Conservation (phyloP, 208 protist genomes). For the Trypanosoma vivax region DNA sequence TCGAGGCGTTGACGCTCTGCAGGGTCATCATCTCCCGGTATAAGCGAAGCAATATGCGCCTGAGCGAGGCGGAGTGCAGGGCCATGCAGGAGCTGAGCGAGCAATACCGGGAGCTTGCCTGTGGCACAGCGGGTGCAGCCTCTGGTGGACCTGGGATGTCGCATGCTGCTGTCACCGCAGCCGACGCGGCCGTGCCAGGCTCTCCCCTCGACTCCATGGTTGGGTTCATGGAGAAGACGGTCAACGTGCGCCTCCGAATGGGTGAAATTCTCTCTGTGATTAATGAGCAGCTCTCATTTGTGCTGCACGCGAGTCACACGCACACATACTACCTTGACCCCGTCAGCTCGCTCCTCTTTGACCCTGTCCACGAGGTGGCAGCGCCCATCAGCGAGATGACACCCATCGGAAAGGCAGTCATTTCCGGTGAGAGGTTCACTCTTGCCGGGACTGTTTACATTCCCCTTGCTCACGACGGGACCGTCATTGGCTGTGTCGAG, state of each 20-base stretch:
- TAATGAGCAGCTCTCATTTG: too few species aligned
- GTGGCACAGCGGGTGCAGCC: too few species aligned
- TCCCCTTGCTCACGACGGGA: constrained; percentile 29
- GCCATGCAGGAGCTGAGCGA: neutral
- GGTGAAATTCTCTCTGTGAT: too few species aligned
- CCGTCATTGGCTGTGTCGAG: constrained; percentile 61
- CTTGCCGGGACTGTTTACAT: constrained; percentile 59
- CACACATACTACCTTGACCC: constrained; percentile 38
- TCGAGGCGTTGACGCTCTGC: constrained; percentile 11
- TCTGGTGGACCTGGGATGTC: too few species aligned
- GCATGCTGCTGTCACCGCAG: too few species aligned
- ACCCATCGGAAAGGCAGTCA: constrained; percentile 39
- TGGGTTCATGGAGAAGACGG: too few species aligned
- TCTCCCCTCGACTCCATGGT: too few species aligned
- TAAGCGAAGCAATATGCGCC: constrained; percentile 5
- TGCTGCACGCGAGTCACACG: too few species aligned
- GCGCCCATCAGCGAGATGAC: constrained; percentile 35
- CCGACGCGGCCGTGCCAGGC: too few species aligned
- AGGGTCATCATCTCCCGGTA: constrained; percentile 9
- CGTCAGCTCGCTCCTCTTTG: constrained; percentile 46
- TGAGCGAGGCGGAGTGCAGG: constrained; percentile 7
- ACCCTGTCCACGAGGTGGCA: constrained; percentile 54
- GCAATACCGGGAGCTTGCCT: neutral
- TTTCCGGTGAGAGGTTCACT: constrained; percentile 24
- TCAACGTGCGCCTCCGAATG: too few species aligned